Evolutionary conservation across 2,329 filamentous ascomycete genomes (phyloP).

Genomic region (Pestalotiopsis sp.): DNA sequence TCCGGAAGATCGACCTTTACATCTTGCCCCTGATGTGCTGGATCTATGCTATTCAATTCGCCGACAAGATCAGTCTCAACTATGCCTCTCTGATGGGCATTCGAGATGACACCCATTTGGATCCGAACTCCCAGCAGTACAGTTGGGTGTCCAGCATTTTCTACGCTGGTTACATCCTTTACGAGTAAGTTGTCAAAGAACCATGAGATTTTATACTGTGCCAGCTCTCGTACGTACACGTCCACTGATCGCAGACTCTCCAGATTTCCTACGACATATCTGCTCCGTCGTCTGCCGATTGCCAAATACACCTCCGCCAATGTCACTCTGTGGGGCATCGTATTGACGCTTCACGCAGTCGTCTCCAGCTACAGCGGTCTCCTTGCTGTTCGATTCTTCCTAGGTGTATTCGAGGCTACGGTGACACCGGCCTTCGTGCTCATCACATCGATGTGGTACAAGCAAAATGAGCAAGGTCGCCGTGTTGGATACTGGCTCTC

Average conservation of each 20-base stretch:
- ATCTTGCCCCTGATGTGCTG: slow-evolving; percentile 1
- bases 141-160: slow-evolving; percentile 3
- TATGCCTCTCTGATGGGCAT: slow-evolving; percentile 9
- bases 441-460: slow-evolving; percentile 7
- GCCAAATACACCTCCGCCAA: slow-evolving; percentile 3
- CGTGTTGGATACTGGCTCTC: neutral
- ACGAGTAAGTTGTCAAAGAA: neutral
- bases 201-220: neutral
- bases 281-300: slow-evolving; percentile 2
- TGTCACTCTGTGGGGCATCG: neutral
- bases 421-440: slow-evolving; percentile 5
- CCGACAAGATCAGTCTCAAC: slow-evolving; percentile 4
- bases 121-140: slow-evolving; percentile 7
- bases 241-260: neutral
- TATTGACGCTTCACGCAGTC: neutral
- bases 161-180: slow-evolving; percentile 6
- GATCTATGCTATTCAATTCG: slow-evolving; percentile 4
- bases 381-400: slow-evolving; percentile 1
- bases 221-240: neutral
- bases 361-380: neutral
- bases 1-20: slow-evolving; percentile 3
- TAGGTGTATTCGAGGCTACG: neutral
- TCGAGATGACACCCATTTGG: neutral
- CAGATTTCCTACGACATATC: slow-evolving; percentile 6
- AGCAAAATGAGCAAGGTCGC: slow-evolving; percentile 4